Percentiles rank a stretch among this genome's conserved stretches.
Evolutionary conservation across 495 filamentous ascomycete genomes (phyloP).

Genomic region (Hyaloscypha variabilis): DNA sequence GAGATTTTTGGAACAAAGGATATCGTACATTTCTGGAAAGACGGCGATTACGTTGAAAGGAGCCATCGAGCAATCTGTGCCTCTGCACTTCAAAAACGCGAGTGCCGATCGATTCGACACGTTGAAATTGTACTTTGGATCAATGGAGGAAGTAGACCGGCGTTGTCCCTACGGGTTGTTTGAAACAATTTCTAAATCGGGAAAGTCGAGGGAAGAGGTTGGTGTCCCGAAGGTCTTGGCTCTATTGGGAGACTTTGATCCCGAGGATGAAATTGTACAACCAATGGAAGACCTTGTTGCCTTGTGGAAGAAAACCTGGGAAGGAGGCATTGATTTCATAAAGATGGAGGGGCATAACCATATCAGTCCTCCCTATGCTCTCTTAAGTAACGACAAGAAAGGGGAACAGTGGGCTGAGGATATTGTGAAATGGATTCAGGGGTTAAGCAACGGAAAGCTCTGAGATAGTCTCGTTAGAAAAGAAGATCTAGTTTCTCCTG

Average conservation of each 20-base stretch:
- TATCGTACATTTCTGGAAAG: constrained; percentile 25
- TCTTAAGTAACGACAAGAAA: constrained; percentile 40
- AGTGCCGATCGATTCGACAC: constrained; percentile 25
- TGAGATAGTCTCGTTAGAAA: not conserved
- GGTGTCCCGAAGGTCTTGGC: constrained; percentile 24
- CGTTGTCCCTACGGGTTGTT: constrained; percentile 37
- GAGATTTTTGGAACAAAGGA: constrained; percentile 33
- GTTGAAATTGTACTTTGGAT: constrained; percentile 37
- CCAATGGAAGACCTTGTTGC: constrained; percentile 31
- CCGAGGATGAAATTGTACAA: constrained; percentile 37
- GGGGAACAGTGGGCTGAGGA: constrained; percentile 45
- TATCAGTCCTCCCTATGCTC: constrained; percentile 41
- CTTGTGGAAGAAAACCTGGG: constrained; percentile 38
- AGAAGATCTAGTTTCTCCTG: not conserved
- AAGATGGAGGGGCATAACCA: constrained; percentile 46
- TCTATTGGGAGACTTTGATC: constrained; percentile 43
- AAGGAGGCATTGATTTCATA: constrained; percentile 33
- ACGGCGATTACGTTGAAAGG: constrained; percentile 37
- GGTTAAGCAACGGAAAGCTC: not conserved
- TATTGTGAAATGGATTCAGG: constrained; percentile 36
- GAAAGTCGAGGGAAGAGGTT: constrained; percentile 28
- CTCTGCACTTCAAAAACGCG: constrained; percentile 38
- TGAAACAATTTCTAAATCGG: constrained; percentile 29
- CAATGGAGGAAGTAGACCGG: constrained; percentile 28
- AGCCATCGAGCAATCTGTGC: constrained; percentile 38